These are phyloP conservation scores for Coprinopsis sp. DNA, from an alignment of 768 basidiomycete genomes.

Conservation along the genomic window DNA sequence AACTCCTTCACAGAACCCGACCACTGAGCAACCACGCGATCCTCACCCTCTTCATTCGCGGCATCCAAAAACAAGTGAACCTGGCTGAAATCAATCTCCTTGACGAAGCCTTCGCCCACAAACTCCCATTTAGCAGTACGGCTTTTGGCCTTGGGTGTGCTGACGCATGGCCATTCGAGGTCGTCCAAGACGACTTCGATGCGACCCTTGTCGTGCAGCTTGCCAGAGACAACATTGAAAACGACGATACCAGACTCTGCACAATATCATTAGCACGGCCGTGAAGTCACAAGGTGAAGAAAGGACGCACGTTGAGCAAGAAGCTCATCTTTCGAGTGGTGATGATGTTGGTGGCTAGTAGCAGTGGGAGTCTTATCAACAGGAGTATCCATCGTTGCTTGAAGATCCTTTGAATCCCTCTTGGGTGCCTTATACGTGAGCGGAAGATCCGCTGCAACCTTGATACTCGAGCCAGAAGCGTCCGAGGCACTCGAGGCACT, in stretches of 20 bases:
- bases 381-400: neutral
- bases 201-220: slow-evolving; percentile 72
- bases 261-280: slow-evolving; percentile 9
- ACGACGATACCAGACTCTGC: slow-evolving; percentile 87
- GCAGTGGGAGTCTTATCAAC: neutral
- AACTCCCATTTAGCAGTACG: slow-evolving; percentile 72
- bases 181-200: slow-evolving; percentile 91
- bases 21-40: slow-evolving; percentile 81
- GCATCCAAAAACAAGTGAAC: slow-evolving; percentile 87
- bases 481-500: slow-evolving; percentile 32
- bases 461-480: slow-evolving; percentile 30
- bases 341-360: slow-evolving; percentile 33
- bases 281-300: neutral
- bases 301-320: slow-evolving; percentile 55
- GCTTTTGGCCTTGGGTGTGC: slow-evolving; percentile 65
- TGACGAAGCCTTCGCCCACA: slow-evolving; percentile 91
- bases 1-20: slow-evolving; percentile 78
- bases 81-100: slow-evolving; percentile 88
- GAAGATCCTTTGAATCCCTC: slow-evolving; percentile 1
- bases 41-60: slow-evolving; percentile 76
- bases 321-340: slow-evolving; percentile 66
- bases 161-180: slow-evolving; percentile 91
- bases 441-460: too few relatives aligned
- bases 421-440: slow-evolving; percentile 30
- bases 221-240: slow-evolving; percentile 81